Evolutionary conservation across 768 basidiomycete genomes (phyloP).

Genomic region (Termitomyces eurrhizus): DNA sequence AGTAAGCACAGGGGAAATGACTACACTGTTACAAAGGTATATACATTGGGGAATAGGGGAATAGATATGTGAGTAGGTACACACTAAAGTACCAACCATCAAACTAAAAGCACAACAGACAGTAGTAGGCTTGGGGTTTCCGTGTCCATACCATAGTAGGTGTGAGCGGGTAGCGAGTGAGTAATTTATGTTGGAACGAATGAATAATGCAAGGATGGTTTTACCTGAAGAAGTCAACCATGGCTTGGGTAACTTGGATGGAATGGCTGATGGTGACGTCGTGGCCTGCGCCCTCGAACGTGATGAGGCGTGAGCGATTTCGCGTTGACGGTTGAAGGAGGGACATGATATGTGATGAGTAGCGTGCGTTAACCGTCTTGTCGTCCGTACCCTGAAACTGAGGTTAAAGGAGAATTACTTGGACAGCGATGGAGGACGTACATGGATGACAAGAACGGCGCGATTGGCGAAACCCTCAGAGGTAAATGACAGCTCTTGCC

Average conservation of each 20-base stretch:
- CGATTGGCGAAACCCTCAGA: slow-evolving; percentile 44
- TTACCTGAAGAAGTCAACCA: slow-evolving; percentile 28
- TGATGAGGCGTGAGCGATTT: slow-evolving; percentile 37
- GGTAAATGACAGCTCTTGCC: slow-evolving; percentile 50
- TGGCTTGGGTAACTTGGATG: slow-evolving; percentile 27
- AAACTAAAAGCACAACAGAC: slow-evolving; percentile 6
- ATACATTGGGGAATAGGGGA: neutral
- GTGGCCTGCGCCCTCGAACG: slow-evolving; percentile 49
- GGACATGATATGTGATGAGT: slow-evolving; percentile 42
- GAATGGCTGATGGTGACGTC: slow-evolving; percentile 46
- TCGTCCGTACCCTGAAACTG: slow-evolving; percentile 52
- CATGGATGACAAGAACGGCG: slow-evolving; percentile 63
- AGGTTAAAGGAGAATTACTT: neutral
- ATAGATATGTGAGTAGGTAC: slow-evolving; percentile 3
- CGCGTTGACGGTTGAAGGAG: slow-evolving; percentile 36
- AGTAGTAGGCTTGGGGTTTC: neutral
- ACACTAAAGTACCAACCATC: neutral
- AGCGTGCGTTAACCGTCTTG: slow-evolving; percentile 50
- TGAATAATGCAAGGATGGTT: no score
- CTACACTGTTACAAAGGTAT: slow-evolving; percentile 12
- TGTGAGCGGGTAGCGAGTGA: neutral
- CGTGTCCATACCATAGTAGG: neutral
- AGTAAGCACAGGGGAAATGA: neutral
- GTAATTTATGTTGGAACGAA: neutral
- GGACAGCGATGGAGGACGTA: slow-evolving; percentile 21